Evolutionary conservation across 805 yeast species (phyloP).

Genomic region (Ogataea trehalophila): DNA sequence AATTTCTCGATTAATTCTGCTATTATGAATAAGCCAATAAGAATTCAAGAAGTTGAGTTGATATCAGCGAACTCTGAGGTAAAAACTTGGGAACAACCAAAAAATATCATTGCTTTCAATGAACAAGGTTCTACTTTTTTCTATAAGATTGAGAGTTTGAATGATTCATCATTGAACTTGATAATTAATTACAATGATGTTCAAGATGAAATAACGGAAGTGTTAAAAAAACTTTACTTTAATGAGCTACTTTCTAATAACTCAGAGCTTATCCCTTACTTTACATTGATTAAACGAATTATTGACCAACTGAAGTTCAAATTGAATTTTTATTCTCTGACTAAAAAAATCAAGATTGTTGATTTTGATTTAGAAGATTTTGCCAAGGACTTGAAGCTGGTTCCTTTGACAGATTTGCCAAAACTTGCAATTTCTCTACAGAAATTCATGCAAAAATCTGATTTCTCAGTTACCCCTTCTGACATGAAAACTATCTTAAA

Average conservation of each 20-base stretch:
- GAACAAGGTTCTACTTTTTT: constrained; percentile 69
- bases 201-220: constrained; percentile 37
- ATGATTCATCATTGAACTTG: constrained; percentile 37
- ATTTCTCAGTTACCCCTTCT: constrained; percentile 3
- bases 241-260: constrained; percentile 5
- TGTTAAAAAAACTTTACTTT: constrained; percentile 21
- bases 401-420: constrained; percentile 12
- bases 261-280: constrained; percentile 18
- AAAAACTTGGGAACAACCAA: constrained; percentile 29
- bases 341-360: constrained; percentile 13
- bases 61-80: constrained; percentile 16
- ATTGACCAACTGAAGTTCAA: constrained; percentile 20
- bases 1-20: constrained; percentile 67
- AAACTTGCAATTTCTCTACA: constrained; percentile 8
- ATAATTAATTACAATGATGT: constrained; percentile 42
- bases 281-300: constrained; percentile 16
- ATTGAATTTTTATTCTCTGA: constrained; percentile 26
- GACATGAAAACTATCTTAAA: constrained; percentile 1
- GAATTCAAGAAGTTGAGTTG: constrained; percentile 40
- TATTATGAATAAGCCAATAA: constrained; percentile 44
- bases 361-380: constrained; percentile 9
- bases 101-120: constrained; percentile 46
- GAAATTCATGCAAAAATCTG: constrained; percentile 8
- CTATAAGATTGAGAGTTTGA: constrained; percentile 41
- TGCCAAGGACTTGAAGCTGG: constrained; percentile 3